These are phyloP conservation scores for Decorospora gaudefroyi DNA, from an alignment of 2,329 filamentous ascomycete genomes.

Conservation along the genomic window DNA sequence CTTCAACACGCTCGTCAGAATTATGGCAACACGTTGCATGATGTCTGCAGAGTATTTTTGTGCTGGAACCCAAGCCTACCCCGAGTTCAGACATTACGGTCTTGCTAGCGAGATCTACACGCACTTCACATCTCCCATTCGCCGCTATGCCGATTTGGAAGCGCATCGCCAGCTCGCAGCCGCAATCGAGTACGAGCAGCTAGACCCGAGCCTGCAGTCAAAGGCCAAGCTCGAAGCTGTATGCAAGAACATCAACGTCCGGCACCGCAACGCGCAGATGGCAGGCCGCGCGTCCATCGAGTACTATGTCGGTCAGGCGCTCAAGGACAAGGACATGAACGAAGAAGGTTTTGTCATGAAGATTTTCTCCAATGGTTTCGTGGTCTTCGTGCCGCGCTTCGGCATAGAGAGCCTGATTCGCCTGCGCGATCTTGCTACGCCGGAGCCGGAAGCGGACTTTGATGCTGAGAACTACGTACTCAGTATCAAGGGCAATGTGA, in stretches of 20 bases:
- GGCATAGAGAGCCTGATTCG: constrained; percentile 93
- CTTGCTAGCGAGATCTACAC: constrained; percentile 97
- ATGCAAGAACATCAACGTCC: constrained; percentile 97
- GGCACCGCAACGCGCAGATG: constrained; percentile 95
- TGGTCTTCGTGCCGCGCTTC: constrained; percentile 93
- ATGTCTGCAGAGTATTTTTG: constrained; percentile 99
- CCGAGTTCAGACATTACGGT: constrained; percentile 96
- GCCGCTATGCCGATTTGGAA: constrained; percentile 94
- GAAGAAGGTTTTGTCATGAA: constrained; percentile 97
- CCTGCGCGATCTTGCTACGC: constrained; percentile 77
- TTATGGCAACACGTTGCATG: constrained; percentile 98
- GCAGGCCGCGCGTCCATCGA: constrained; percentile 92
- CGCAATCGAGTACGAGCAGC: constrained; percentile 87
- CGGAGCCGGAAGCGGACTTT: constrained; percentile 77
- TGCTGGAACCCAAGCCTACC: constrained; percentile 87
- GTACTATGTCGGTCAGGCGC: constrained; percentile 96
- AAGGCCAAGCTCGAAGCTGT: constrained; percentile 86
- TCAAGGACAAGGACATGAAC: constrained; percentile 74
- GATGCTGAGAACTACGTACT: constrained; percentile 86
- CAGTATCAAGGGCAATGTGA: constrained; percentile 60
- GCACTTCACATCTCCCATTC: constrained; percentile 96
- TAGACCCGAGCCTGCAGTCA: constrained; percentile 80
- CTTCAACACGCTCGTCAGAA: constrained; percentile 97
- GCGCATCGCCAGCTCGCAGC: constrained; percentile 93
- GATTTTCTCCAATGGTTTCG: constrained; percentile 95